Conservation (phyloP, 2,329 filamentous ascomycete genomes). For the Apiospora rasikravindrae region DNA sequence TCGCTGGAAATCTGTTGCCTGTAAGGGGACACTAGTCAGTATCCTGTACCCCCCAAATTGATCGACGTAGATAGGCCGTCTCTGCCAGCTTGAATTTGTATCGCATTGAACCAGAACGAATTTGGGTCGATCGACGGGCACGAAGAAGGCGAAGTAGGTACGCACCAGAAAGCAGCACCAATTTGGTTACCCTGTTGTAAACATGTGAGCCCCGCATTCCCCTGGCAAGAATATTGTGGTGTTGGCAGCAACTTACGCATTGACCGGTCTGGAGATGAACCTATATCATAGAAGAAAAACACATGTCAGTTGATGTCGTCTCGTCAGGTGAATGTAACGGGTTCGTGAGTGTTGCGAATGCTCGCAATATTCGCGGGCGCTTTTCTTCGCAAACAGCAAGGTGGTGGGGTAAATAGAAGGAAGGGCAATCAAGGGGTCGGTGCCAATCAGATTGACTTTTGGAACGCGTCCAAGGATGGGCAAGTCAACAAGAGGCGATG, state of each 20-base stretch:
- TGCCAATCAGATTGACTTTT: constrained; percentile 24
- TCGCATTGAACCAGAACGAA: constrained; percentile 10
- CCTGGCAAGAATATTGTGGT: constrained; percentile 29
- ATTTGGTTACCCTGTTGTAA: constrained; percentile 94
- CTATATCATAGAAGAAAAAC: constrained; percentile 60
- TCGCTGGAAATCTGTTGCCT: constrained; percentile 85
- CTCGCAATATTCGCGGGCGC: neutral
- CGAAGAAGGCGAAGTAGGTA: constrained; percentile 19
- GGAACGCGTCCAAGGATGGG: constrained; percentile 45
- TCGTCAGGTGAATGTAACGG: constrained; percentile 17
- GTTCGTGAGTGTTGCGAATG: neutral
- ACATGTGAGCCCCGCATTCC: constrained; percentile 38
- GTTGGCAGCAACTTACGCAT: constrained; percentile 73
- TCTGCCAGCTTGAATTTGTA: constrained; percentile 17
- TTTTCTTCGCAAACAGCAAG: neutral
- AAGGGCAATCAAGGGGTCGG: constrained; percentile 14
- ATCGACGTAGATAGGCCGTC: neutral
- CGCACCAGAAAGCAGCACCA: constrained; percentile 98
- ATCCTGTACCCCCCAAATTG: neutral
- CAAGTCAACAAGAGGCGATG: constrained; percentile 21
- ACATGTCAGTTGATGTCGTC: constrained; percentile 54
- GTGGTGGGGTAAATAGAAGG: constrained; percentile 16
- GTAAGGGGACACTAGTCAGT: constrained; percentile 44
- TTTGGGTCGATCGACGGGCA: neutral
- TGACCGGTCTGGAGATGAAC: constrained; percentile 99